Conservation (phyloP, 1,284 basidiomycete genomes). For the Cystobasidiaceae sp. region DNA sequence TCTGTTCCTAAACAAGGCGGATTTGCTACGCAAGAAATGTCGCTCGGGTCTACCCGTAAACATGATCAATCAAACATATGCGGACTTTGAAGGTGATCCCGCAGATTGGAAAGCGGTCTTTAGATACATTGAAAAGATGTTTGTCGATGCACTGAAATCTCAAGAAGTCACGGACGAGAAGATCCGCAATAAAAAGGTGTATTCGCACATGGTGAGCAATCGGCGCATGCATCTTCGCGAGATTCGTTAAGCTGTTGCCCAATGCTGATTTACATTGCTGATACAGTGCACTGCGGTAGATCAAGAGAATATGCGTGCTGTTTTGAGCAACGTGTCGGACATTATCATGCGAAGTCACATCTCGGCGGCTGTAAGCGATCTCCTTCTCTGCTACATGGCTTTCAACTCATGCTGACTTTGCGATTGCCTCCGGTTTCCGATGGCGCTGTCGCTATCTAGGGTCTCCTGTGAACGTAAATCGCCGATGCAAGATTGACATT, state of each 20-base stretch:
- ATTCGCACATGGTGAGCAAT: slow-evolving; percentile 24
- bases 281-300: slow-evolving; percentile 26
- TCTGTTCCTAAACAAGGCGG: slow-evolving; percentile 78
- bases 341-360: slow-evolving; percentile 20
- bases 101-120: slow-evolving; percentile 28
- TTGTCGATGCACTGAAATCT: slow-evolving; percentile 1
- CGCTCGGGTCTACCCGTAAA: slow-evolving; percentile 9
- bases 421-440: background rate
- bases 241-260: background rate
- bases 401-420: background rate
- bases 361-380: slow-evolving; percentile 1
- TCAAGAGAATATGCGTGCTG: slow-evolving; percentile 19
- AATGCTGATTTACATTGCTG: background rate
- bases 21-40: slow-evolving; percentile 17
- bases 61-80: slow-evolving; percentile 13
- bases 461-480: background rate
- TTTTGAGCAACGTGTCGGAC: slow-evolving; percentile 9
- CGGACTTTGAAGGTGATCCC: slow-evolving; percentile 23
- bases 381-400: background rate
- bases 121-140: slow-evolving; percentile 25
- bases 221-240: background rate
- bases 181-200: slow-evolving; percentile 19
- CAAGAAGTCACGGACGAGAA: slow-evolving; percentile 10
- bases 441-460: background rate
- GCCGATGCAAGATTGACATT: too few species aligned